Percentiles rank a stretch among this genome's conserved stretches.
Evolutionary conservation across 345 rosid species (phyloP).

Genomic region (Gossypium sturtianum): DNA sequence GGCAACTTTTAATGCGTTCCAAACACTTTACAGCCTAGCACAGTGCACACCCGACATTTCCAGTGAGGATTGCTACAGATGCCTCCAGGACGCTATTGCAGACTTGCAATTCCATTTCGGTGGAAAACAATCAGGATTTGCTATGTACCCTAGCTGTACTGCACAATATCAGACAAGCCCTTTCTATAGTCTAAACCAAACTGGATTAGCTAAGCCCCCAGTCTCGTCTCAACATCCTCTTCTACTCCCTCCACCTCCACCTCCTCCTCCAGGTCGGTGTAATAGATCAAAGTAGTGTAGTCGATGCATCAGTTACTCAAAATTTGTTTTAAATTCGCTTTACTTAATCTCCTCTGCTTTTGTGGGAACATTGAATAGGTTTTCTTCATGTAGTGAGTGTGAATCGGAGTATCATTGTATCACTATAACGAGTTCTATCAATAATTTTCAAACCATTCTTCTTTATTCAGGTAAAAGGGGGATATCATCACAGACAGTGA

Average conservation of each 20-base stretch:
- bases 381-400: background rate
- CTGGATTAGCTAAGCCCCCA: conserved; percentile 5
- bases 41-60: conserved; percentile 13
- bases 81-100: background rate
- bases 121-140: background rate
- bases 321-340: too few relatives aligned
- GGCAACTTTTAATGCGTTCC: conserved; percentile 1
- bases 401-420: too few relatives aligned
- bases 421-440: too few relatives aligned
- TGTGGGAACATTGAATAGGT: background rate
- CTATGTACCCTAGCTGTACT: conserved; percentile 18
- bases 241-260: background rate
- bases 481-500: background rate
- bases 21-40: background rate
- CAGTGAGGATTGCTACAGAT: background rate
- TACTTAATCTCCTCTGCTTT: background rate
- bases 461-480: conserved; percentile 2
- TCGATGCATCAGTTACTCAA: too few relatives aligned
- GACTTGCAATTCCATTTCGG: background rate
- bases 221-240: conserved; percentile 38
- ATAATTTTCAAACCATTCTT: too few relatives aligned
- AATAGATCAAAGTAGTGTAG: too few relatives aligned
- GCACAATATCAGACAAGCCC: background rate
- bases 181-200: background rate
- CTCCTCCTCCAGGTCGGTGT: too few relatives aligned